Conservation (phyloP, 805 yeast genomes). For the Pichia membranifaciens region DNA sequence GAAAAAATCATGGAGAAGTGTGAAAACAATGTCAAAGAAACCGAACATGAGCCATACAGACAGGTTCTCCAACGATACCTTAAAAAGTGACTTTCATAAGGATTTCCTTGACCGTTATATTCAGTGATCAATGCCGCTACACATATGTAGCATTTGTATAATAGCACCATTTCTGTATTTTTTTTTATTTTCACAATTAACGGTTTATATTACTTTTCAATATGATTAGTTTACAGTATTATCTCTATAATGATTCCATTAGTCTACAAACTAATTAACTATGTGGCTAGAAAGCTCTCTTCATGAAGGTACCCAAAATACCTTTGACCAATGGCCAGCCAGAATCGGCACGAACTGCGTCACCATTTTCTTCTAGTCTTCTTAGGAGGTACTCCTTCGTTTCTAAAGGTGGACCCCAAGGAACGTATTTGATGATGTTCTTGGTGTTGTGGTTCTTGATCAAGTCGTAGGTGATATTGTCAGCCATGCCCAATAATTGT, state of each 20-base stretch:
- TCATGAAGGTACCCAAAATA: constrained; percentile 34
- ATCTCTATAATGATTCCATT: too few species aligned
- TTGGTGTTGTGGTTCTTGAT: constrained; percentile 56
- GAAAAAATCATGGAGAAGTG: constrained; percentile 16
- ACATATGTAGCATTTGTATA: too few species aligned
- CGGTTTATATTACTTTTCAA: too few species aligned
- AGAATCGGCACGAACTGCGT: constrained; percentile 79
- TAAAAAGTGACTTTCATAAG: constrained; percentile 37
- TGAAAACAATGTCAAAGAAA: constrained; percentile 4
- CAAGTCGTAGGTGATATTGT: constrained; percentile 73
- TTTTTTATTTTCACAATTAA: too few species aligned
- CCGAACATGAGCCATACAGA: constrained; percentile 12
- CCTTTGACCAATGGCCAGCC: constrained; percentile 70
- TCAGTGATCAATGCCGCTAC: too few species aligned
- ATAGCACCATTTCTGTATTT: too few species aligned
- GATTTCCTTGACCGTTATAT: constrained; percentile 37
- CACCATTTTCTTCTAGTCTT: constrained; percentile 93
- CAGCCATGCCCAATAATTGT: constrained; percentile 94
- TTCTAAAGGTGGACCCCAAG: constrained; percentile 96
- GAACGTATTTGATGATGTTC: constrained; percentile 87
- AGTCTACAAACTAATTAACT: too few species aligned
- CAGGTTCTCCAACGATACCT: constrained; percentile 26
- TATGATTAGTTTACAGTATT: neutral
- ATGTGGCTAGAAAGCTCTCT: constrained; percentile 27
- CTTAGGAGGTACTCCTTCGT: constrained; percentile 85